Base-by-base conservation (phyloP, 139 green algal genomes). In the Zygnema circumcarinatum region DNA sequence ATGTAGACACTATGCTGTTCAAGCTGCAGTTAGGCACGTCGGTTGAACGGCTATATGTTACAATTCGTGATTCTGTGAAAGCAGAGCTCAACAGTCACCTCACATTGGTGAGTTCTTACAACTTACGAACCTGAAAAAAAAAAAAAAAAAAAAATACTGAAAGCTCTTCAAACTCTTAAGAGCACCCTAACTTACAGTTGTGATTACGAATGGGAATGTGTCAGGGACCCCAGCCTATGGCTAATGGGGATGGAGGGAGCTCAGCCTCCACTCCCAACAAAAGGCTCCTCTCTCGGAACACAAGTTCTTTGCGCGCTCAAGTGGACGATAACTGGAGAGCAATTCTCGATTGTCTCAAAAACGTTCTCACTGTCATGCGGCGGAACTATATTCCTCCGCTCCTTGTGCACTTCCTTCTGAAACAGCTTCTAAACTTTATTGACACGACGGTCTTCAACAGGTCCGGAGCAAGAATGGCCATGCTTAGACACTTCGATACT, bases 1-100 rank as follows among this genome's bases (percentile, higher is more conserved):
- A 76, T n/a, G 76, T 83, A 31, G 76, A 83, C 39, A 31, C 69
- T 47, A 83, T 83, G 76, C 7, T 83, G 76, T 83, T 83, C 76
- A 83, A 83, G 76, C 36, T 38, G 16, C 76, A 83, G 76, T 52
- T 83, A 52, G 35, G 31, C 47, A 72, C 35, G 35, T 33, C 32
- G 22, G 40, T 83, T 52, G 76, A 83, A 52, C 76, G 76, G 35
- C 76, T 83, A 29, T 83, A 83, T 31, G 36, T 83, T 7, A 83
- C 76, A 25, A 72, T 83, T 3, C 35, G 76, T 0, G 76, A 83
- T 52, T 29, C 22, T 1, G 35, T 31, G 22, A 83, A 83, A 52
- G 25, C 35, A 0, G 35, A 83, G 33, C 16, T 83, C 21, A 36
- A 33, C 22, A 36, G 29, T 1, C 35, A 75, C 76, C 40, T 83